Evolutionary conservation across 768 basidiomycete species (phyloP).

Genomic region (Suillus sp.): DNA sequence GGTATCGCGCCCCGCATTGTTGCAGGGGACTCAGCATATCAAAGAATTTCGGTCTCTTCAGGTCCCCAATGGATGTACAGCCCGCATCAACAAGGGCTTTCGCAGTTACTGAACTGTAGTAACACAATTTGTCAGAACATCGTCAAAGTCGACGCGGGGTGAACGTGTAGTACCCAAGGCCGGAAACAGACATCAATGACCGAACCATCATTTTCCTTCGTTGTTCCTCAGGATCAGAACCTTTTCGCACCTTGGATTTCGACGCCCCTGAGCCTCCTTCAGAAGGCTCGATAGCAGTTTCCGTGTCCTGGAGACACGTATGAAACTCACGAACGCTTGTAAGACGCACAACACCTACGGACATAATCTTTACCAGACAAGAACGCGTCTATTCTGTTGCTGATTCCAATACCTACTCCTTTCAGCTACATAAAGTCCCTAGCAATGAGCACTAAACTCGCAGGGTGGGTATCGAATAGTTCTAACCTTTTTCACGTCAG

Average conservation of each 20-base stretch:
- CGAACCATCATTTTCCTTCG: slow-evolving; percentile 31
- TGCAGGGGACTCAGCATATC: slow-evolving; percentile 42
- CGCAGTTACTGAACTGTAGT: slow-evolving; percentile 33
- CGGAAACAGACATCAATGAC: slow-evolving; percentile 41
- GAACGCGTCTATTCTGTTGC: slow-evolving; percentile 47
- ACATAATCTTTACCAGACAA: slow-evolving; percentile 36
- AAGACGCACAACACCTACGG: slow-evolving; percentile 32
- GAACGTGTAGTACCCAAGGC: slow-evolving; percentile 46
- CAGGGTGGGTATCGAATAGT: not conserved
- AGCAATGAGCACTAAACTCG: not conserved
- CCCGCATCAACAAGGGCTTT: slow-evolving; percentile 53
- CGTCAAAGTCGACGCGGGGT: not conserved
- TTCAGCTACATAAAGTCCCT: slow-evolving; percentile 25
- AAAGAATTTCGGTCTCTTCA: slow-evolving; percentile 41
- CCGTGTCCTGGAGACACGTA: not conserved
- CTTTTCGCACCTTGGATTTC: slow-evolving; percentile 16
- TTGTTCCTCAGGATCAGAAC: slow-evolving; percentile 24
- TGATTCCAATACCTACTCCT: slow-evolving; percentile 43
- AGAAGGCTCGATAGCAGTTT: not conserved
- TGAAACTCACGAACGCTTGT: slow-evolving; percentile 9
- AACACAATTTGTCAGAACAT: slow-evolving; percentile 1
- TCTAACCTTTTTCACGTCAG: slow-evolving; percentile 43
- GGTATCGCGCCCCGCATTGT: slow-evolving; percentile 43
- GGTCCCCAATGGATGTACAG: slow-evolving; percentile 44
- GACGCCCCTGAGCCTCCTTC: not conserved